A percentile compares a stretch with the other conserved stretches of the same genome.
Evolutionary conservation across 192 early-diverging fungal species (phyloP).

Genomic region (Coemansia sp.): DNA sequence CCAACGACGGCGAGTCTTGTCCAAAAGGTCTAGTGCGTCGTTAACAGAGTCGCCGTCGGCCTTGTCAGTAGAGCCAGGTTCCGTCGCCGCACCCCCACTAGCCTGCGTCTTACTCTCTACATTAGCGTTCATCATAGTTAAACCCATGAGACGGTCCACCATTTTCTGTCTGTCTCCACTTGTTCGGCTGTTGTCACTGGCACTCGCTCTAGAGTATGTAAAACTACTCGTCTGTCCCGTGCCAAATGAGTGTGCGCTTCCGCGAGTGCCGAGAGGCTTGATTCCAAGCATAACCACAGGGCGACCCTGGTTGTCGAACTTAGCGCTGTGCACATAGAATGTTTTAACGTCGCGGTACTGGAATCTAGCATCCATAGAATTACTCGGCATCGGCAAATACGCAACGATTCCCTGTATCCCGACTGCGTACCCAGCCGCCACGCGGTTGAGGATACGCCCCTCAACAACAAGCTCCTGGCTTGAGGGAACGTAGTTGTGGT

Average conservation of each 20-base stretch:
- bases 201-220: background rate
- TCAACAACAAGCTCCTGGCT: slow-evolving; percentile 53
- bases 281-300: slow-evolving; percentile 31
- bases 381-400: slow-evolving; percentile 34
- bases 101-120: background rate
- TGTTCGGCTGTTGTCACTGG: background rate
- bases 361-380: slow-evolving; percentile 31
- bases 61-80: background rate
- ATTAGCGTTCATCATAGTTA: slow-evolving; percentile 8
- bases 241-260: slow-evolving; percentile 4
- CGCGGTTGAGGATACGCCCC: slow-evolving; percentile 63
- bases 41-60: background rate
- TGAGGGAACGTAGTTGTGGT: slow-evolving; percentile 50
- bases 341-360: slow-evolving; percentile 53
- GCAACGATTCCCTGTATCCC: slow-evolving; percentile 69
- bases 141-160: slow-evolving; percentile 16
- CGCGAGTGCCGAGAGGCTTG: slow-evolving; percentile 27
- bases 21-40: slow-evolving; percentile 14
- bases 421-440: slow-evolving; percentile 52
- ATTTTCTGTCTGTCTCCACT: background rate
- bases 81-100: background rate
- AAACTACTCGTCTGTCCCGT: slow-evolving; percentile 13
- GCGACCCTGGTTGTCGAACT: slow-evolving; percentile 41
- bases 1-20: slow-evolving; percentile 15
- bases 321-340: slow-evolving; percentile 66